A percentile compares a stretch with the other conserved stretches of the same genome.
Conservation (phyloP, 2,329 filamentous ascomycete genomes). For the Xylariaceae sp. region DNA sequence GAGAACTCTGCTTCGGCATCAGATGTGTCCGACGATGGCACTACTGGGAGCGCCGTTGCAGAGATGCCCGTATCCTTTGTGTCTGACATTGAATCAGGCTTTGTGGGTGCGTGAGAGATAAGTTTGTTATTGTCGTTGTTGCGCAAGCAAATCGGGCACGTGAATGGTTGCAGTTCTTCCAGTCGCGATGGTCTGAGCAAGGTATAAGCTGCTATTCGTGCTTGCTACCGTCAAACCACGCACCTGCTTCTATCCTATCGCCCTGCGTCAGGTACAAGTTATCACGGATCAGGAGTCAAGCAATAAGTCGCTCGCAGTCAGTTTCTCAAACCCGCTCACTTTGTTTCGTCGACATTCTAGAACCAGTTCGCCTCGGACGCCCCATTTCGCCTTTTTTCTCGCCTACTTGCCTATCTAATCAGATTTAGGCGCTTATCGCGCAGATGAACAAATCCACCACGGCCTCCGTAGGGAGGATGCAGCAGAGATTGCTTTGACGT, state of each 20-base stretch:
- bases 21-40: conserved; percentile 2
- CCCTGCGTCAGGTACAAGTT: no score
- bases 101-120: not conserved
- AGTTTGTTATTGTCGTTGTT: not conserved
- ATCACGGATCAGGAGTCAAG: no score
- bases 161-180: no score
- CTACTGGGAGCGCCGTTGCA: conserved; percentile 1
- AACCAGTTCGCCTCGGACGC: conserved; percentile 1
- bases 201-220: no score
- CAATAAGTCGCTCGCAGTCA: no score
- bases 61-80: conserved; percentile 8
- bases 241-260: no score
- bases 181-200: no score
- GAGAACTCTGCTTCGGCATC: conserved; percentile 36
- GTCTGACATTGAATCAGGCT: conserved; percentile 1
- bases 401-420: not conserved
- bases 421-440: not conserved
- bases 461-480: no score
- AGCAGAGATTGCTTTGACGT: no score
- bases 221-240: no score
- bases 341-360: not conserved
- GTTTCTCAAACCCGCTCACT: no score
- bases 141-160: no score
- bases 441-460: not conserved
- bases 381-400: not conserved